Evolutionary conservation across 2,329 filamentous ascomycete genomes (phyloP), one percentile per base, ranked within the genome.

Genomic region (Penicillium expansum): DNA sequence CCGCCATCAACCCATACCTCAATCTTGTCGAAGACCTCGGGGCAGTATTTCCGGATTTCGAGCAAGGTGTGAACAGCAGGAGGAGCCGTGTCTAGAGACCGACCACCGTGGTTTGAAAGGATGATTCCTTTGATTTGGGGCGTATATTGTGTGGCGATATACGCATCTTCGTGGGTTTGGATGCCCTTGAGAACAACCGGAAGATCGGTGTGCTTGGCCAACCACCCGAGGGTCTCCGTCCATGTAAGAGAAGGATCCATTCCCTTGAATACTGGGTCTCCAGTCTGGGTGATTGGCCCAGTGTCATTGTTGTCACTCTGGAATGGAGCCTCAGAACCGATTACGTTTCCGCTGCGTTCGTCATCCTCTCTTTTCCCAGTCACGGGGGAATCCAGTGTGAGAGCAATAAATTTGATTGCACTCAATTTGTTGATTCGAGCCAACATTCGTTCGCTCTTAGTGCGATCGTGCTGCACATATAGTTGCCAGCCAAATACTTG

Each of bases 91-190:
- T 97, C 92, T 30, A 91, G 79, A 24, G 90, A 90, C 39, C 92
- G 82, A 1, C 92, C 92, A 45, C 92, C 92, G 71, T 97, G 92
- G 73, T 97, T 97, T 22, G 90, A 94, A 22, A 97, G 79, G 52
- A 96, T 88, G 53, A 97, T 87, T 4, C 88, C 92, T 65, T 85
- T 83, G 30, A 96, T 83, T 63, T 89, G 86, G 3, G 85, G 83
- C 39, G 88, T 79, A 55, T 65, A 43, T 33, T 48, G 50, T 5
- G 86, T 83, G 0, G 92, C 92, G 54, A 94, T 79, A 69, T 88
- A 89, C 1, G 91, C 92, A 71, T 97, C 93, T 76, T 97, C 92
- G 68, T 96, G 91, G 11, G 91, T 93, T 75, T 97, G 93, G n/a
- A 97, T 70, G 16, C 93, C 92, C 79, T 97, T 97, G 50, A 97